Evolutionary conservation across 805 yeast genomes (phyloP).

Genomic region (Yamadazyma ubonensis): DNA sequence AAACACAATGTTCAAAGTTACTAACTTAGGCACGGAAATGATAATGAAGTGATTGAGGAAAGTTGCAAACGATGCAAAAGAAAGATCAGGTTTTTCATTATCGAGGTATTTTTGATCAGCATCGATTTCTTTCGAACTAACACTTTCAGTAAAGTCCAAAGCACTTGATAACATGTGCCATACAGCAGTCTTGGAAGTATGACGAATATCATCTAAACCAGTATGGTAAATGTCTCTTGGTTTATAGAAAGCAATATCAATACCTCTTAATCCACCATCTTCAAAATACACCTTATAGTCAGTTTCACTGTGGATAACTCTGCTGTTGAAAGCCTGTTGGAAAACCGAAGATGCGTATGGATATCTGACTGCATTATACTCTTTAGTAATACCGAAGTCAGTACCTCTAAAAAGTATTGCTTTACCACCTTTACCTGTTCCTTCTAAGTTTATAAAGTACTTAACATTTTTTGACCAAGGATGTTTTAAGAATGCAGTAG

Average conservation of each 20-base stretch:
- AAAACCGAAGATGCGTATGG: slow-evolving; percentile 81
- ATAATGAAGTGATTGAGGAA: slow-evolving; percentile 58
- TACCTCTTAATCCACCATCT: slow-evolving; percentile 68
- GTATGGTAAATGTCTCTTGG: slow-evolving; percentile 88
- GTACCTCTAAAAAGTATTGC: slow-evolving; percentile 83
- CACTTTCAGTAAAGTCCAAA: slow-evolving; percentile 52
- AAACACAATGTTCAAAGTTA: slow-evolving; percentile 51
- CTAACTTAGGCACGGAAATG: slow-evolving; percentile 50
- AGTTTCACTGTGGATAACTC: slow-evolving; percentile 75
- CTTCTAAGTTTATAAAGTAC: slow-evolving; percentile 80
- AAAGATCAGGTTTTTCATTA: slow-evolving; percentile 18
- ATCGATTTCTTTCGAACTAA: slow-evolving; percentile 35
- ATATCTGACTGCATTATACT: slow-evolving; percentile 51
- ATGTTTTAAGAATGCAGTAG: slow-evolving; percentile 67
- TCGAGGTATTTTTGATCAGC: slow-evolving; percentile 29
- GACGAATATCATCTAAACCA: slow-evolving; percentile 61
- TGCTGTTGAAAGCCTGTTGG: slow-evolving; percentile 80
- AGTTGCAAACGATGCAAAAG: slow-evolving; percentile 62
- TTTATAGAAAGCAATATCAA: slow-evolving; percentile 85
- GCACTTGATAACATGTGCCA: slow-evolving; percentile 84
- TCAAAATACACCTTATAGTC: slow-evolving; percentile 73
- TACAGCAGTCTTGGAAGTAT: slow-evolving; percentile 63
- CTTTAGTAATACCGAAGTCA: slow-evolving; percentile 66
- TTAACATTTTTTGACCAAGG: slow-evolving; percentile 64
- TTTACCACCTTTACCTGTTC: slow-evolving; percentile 89